A percentile compares a stretch with the other conserved stretches of the same genome.
These are phyloP conservation scores for Pseudonitzschia multiseries DNA, from an alignment of 108 stramenopile genomes.

Conservation along the genomic window DNA sequence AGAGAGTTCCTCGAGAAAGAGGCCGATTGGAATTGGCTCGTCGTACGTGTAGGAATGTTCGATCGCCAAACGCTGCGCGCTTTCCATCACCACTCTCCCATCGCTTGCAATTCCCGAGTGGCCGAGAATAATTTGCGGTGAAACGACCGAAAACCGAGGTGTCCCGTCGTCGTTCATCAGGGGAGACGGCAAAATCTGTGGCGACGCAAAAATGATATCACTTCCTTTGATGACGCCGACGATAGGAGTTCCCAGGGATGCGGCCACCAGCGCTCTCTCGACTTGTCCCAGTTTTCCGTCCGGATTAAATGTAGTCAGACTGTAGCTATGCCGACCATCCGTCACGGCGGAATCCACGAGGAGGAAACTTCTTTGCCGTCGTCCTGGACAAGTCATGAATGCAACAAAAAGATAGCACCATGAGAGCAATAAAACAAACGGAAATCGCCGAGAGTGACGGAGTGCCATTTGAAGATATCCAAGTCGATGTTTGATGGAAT, in stretches of 20 bases:
- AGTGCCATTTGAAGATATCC: background rate
- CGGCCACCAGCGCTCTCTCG: slow-evolving; percentile 81
- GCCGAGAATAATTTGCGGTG: slow-evolving; percentile 48
- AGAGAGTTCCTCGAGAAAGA: slow-evolving; percentile 65
- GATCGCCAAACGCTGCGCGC: slow-evolving; percentile 62
- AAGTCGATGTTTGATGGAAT: too few species aligned
- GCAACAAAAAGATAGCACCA: background rate
- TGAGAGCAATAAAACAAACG: background rate
- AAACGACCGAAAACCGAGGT: slow-evolving; percentile 52
- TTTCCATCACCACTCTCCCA: slow-evolving; percentile 65
- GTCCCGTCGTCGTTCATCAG: slow-evolving; percentile 79
- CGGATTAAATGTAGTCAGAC: slow-evolving; percentile 93
- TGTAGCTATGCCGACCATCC: slow-evolving; percentile 90
- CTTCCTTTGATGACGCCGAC: slow-evolving; percentile 44
- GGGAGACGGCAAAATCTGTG: slow-evolving; percentile 57
- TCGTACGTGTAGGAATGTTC: slow-evolving; percentile 77
- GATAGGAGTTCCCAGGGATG: slow-evolving; percentile 67
- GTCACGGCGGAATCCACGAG: slow-evolving; percentile 19
- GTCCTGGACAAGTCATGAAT: slow-evolving; percentile 2
- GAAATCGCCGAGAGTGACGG: background rate
- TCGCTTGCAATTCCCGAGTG: slow-evolving; percentile 81
- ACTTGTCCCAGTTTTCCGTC: slow-evolving; percentile 93
- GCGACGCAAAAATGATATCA: slow-evolving; percentile 40
- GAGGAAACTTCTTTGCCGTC: background rate
- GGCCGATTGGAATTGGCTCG: slow-evolving; percentile 54